These are phyloP conservation scores for Phytophthora cryptogea DNA, from an alignment of 352 stramenopile genomes.

Conservation along the genomic window DNA sequence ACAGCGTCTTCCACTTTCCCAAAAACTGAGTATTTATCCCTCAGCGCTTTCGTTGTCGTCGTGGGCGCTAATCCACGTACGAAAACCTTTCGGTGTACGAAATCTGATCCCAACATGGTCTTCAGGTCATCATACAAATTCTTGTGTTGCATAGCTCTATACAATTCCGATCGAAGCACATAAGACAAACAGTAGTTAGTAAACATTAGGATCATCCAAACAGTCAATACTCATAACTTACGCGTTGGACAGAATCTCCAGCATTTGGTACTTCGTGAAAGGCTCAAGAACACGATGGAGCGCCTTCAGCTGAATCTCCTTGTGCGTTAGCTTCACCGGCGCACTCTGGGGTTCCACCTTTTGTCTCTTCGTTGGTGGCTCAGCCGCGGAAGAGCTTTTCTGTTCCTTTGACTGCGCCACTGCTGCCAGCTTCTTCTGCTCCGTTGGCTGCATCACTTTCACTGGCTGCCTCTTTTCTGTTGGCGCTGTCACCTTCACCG, in stretches of 20 bases:
- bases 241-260: constrained; percentile 70
- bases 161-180: not conserved
- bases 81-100: constrained; percentile 75
- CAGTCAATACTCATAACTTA: constrained; percentile 38
- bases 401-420: not conserved
- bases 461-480: not conserved
- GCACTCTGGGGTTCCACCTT: constrained; percentile 3
- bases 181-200: constrained; percentile 4
- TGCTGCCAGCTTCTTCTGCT: not conserved
- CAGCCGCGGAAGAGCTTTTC: not conserved
- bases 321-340: constrained; percentile 1
- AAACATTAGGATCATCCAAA: constrained; percentile 8
- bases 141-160: constrained; percentile 65
- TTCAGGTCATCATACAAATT: constrained; percentile 66
- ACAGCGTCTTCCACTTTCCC: constrained; percentile 60
- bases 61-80: constrained; percentile 67
- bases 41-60: constrained; percentile 55
- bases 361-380: not conserved
- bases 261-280: constrained; percentile 63
- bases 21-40: constrained; percentile 53
- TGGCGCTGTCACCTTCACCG: not conserved
- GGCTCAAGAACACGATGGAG: constrained; percentile 54
- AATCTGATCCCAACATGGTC: constrained; percentile 49
- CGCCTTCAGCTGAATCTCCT: constrained; percentile 12
- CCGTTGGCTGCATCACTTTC: not conserved